Evolutionary conservation across 352 stramenopile genomes (phyloP), one percentile per base, ranked within the genome.

Genomic region (Pythium brachiatum): DNA sequence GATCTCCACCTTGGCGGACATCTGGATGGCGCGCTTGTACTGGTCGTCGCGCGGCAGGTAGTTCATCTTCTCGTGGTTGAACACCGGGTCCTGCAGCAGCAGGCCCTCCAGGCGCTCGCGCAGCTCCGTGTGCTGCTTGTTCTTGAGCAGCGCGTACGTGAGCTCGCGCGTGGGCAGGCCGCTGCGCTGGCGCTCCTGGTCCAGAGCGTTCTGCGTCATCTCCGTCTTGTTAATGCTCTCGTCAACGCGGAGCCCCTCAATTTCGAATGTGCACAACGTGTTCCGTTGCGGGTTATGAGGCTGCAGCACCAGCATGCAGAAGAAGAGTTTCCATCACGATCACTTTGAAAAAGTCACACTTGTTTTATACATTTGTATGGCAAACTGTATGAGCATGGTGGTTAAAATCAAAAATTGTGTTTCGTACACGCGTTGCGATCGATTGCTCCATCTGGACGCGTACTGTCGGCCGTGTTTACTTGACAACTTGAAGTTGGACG

Each of bases 61-160:
- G 75, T 92, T 79, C 68, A 90, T 88, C 46, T 82, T 72, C 25
- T 78, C 64, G 60, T 79, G 57, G 64, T 79, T 69, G 66, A 91
- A 91, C 32, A 71, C 68, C 8, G 79, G 75, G 54, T 89, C 78
- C 31, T 71, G 55, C 11, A 81, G 63, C 21, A 92, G 73, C 60
- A 92, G 69, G 31, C 69, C 58, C 67, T 90, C 79, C 48, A 90
- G 71, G 1, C 73, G 76, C 71, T 90, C 79, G 18, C 78, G 48
- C 25, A 73, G 73, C 69, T 90, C 77, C 29, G 83, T 76, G 20
- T 72, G 68, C 38, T 57, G 58, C 68, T 83, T 74, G 62, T 72
- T 69, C 64, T 79, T 75, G 60, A 86, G 69, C 54, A 93, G 52
- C 66, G 86, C 81, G 67, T 76, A 88, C 27, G 81, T 73, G 58